Evolutionary conservation across 2,329 filamentous ascomycete species (phyloP).

Genomic region (Helotiales sp.): DNA sequence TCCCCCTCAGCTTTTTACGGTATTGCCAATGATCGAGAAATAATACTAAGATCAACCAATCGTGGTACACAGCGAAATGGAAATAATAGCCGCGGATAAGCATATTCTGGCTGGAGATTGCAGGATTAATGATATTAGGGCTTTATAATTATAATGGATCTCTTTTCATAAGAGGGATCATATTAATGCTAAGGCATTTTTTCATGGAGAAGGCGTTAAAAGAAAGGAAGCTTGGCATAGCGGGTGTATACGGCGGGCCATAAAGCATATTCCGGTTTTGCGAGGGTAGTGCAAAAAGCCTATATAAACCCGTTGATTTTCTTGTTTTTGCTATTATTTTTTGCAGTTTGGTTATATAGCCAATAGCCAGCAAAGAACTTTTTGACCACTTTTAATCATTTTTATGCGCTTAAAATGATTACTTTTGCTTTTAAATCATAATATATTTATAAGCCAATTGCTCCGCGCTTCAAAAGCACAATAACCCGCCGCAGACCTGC

Average conservation of each 20-base stretch:
- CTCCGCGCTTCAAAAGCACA: constrained; percentile 29
- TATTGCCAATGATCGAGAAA: no score
- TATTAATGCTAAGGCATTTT: constrained; percentile 28
- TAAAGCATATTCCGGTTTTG: background rate
- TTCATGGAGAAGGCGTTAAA: constrained; percentile 16
- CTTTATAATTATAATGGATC: constrained; percentile 21
- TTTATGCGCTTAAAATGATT: constrained; percentile 22
- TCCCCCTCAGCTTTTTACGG: constrained; percentile 8
- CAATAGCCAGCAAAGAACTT: background rate
- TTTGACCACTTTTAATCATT: background rate
- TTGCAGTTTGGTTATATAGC: background rate
- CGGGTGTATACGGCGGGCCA: background rate
- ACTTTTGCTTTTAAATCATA: constrained; percentile 26
- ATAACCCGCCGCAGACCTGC: constrained; percentile 22
- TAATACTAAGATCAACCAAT: constrained; percentile 13
- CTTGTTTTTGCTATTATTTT: background rate
- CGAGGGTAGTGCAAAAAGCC: background rate
- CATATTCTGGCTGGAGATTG: constrained; percentile 29
- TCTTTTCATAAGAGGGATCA: constrained; percentile 18
- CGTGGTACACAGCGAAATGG: constrained; percentile 28
- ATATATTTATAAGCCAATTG: constrained; percentile 33
- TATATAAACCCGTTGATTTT: background rate
- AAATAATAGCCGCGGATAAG: constrained; percentile 23
- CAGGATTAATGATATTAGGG: constrained; percentile 30
- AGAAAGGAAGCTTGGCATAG: background rate